A percentile compares a stretch with the other conserved stretches of the same genome.
phyloP scores from a whole-genome alignment of 2,329 filamentous ascomycete species.

The Colletotrichum truncatum region DNA sequence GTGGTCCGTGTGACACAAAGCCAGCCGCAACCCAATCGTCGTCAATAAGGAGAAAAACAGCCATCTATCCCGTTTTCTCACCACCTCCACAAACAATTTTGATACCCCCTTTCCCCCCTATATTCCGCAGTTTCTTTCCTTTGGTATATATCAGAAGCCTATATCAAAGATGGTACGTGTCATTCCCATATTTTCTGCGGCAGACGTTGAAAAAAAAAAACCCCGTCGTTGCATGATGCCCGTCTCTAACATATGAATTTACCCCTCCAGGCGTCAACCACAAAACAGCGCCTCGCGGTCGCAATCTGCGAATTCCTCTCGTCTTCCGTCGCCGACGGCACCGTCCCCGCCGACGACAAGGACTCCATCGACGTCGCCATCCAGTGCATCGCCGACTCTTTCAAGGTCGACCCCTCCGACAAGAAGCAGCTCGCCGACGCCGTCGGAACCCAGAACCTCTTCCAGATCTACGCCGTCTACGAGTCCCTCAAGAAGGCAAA shows the following conservation, averaged over 20 bases:
- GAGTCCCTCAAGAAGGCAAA: constrained; percentile 83
- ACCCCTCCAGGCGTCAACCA: constrained; percentile 50
- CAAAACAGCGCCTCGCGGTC: constrained; percentile 89
- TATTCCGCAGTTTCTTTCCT: not conserved
- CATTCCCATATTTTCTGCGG: no score
- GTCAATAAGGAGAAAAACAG: not conserved
- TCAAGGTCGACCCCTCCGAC: constrained; percentile 91
- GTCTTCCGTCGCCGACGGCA: constrained; percentile 86
- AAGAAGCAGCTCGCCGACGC: constrained; percentile 77
- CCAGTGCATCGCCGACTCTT: constrained; percentile 94
- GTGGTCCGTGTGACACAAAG: no score
- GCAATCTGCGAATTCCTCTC: constrained; percentile 96
- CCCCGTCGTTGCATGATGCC: no score
- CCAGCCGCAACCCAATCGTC: constrained; percentile 16
- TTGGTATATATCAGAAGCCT: not conserved
- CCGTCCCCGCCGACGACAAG: constrained; percentile 84
- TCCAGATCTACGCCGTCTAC: constrained; percentile 94
- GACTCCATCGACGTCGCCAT: constrained; percentile 94
- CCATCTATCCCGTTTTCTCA: not conserved
- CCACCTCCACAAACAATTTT: not conserved
- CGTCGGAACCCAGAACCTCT: constrained; percentile 85
- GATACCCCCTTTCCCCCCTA: constrained; percentile 11
- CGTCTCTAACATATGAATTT: no score
- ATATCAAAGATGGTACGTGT: constrained; percentile 24
- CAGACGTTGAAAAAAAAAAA: not conserved